Base-by-base conservation (phyloP, 495 filamentous ascomycete genomes). In the Hyphodiscus hymeniophilus region DNA sequence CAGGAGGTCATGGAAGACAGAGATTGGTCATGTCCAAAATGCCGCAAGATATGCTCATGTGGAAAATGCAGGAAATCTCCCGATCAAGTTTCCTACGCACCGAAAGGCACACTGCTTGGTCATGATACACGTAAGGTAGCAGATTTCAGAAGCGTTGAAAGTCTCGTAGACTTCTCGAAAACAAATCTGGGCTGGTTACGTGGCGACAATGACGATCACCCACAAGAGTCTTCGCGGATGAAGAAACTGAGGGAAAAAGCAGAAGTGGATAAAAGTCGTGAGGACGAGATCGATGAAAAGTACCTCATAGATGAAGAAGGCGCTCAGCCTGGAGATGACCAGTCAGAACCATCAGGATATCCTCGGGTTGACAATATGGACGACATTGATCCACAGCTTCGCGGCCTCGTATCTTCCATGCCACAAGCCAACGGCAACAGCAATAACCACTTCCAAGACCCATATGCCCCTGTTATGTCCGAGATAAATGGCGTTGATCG, bases 101-200 rank as follows among this genome's bases (percentile, higher is more conserved):
- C 91, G 0, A 87, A 81, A 53, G 84, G 79, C 46, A 94, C 87
- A 2, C 67, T 90, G 2, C 76, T 96, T 11, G 92, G 91, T 0
- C 86, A 94, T 59, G 89, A 95, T 46, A 97, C 92, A 1, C 82
- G 75, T 36, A 84, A 83, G 30, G 77, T 96, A 24, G 89, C 90
- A 13, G 92, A 98, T 62, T 81, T 82, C 39, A 80, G 92, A 38
- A 94, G 89, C 60, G 78, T 91, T 11, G 89, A 97, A 59, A 79
- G 79, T 32, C 69, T 95, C 12, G 86, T 95, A 8, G 85, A 94
- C 55, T 92, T 94, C 65, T 75, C 80, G 11, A 70, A 82, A 20
- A 87, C 89, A 13, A 97, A 97, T 62, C 64, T 89, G 7, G 74
- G 70, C 22, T 94, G 87, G 85, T 60, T 95, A 42, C 75, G 73